phyloP scores from a whole-genome alignment of 176 grass and related monocot genomes.

The Aegilops tauschii region DNA sequence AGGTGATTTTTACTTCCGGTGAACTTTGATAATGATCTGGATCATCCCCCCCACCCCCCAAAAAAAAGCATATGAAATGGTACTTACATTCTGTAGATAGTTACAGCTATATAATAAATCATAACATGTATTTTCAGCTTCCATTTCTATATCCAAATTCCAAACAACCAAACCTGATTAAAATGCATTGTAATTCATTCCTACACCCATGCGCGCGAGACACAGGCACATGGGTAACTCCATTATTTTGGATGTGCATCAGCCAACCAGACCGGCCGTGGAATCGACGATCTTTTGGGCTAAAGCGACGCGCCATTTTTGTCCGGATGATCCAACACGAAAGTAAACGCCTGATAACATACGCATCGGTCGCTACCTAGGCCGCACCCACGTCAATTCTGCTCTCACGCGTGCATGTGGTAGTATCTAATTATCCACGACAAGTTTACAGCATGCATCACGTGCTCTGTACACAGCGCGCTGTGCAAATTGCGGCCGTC shows the following conservation, averaged over 20 bases:
- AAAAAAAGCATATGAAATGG: too few species aligned
- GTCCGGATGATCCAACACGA: not conserved
- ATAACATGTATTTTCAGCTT: too few species aligned
- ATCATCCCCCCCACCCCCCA: too few species aligned
- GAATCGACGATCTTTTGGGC: not conserved
- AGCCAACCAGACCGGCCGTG: not conserved
- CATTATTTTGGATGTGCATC: not conserved
- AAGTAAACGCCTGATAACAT: not conserved
- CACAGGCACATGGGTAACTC: not conserved
- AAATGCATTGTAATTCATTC: too few species aligned
- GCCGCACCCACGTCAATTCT: not conserved
- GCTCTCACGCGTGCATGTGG: not conserved
- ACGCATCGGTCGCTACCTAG: not conserved
- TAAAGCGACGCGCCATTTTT: not conserved
- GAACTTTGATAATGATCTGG: too few species aligned
- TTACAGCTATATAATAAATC: too few species aligned
- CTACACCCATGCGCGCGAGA: too few species aligned
- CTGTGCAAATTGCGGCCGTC: conserved; percentile 26
- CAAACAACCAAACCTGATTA: too few species aligned
- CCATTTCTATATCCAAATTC: too few species aligned
- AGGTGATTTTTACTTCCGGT: too few species aligned
- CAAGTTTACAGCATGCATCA: not conserved
- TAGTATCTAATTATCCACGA: not conserved
- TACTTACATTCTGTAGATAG: too few species aligned
- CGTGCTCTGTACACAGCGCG: not conserved